Evolutionary conservation across 2,329 filamentous ascomycete genomes (phyloP).

Genomic region (Aspergillus fumigatus): DNA sequence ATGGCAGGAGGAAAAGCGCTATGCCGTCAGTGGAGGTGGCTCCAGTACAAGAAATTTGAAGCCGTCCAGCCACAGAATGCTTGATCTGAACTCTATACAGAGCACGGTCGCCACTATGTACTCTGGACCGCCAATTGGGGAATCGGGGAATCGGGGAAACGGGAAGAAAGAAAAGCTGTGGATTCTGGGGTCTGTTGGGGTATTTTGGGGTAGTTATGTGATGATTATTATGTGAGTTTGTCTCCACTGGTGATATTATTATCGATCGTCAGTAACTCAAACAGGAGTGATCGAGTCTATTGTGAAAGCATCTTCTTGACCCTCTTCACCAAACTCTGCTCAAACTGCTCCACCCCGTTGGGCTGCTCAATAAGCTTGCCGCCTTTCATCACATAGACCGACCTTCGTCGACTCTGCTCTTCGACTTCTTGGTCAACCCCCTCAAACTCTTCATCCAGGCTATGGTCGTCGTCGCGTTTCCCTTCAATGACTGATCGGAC

Average conservation of each 20-base stretch:
- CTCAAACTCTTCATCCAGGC: slow-evolving; percentile 42
- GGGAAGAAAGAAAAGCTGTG: not conserved
- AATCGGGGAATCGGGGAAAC: not conserved
- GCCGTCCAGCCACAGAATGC: not conserved
- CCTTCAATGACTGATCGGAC: slow-evolving; percentile 69
- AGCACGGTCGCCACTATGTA: not conserved
- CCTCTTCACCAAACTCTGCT: slow-evolving; percentile 57
- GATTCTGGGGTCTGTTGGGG: no score
- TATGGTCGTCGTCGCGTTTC: slow-evolving; percentile 38
- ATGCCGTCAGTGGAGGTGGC: not conserved
- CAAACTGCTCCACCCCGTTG: slow-evolving; percentile 62
- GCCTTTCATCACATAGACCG: slow-evolving; percentile 57
- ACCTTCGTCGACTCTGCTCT: slow-evolving; percentile 43
- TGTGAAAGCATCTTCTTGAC: slow-evolving; percentile 44
- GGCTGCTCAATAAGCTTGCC: slow-evolving; percentile 55
- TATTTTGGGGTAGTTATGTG: no score
- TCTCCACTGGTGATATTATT: no score
- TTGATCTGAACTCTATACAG: not conserved
- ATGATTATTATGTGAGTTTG: no score
- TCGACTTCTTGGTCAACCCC: slow-evolving; percentile 46
- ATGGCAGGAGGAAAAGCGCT: not conserved
- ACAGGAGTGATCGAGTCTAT: slow-evolving; percentile 1
- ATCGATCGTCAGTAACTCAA: no score
- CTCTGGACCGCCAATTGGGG: no score
- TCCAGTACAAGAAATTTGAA: not conserved